Conservation (phyloP, 2,329 filamentous ascomycete genomes). For the Incumbomyces lentus region DNA sequence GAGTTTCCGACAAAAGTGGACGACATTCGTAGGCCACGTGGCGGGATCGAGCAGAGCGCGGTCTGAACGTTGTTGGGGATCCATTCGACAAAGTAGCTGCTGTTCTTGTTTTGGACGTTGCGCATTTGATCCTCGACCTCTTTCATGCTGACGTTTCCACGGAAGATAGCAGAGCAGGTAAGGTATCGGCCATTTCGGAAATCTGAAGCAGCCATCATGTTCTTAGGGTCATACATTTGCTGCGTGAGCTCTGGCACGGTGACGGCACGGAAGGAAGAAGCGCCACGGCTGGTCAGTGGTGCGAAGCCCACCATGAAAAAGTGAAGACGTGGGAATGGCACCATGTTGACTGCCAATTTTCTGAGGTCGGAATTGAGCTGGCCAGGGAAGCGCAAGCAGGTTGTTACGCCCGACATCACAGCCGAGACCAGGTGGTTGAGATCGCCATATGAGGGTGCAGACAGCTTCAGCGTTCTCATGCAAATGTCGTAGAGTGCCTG, state of each 20-base stretch:
- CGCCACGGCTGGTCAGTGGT: conserved; percentile 85
- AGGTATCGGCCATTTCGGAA: conserved; percentile 99
- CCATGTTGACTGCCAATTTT: conserved; percentile 99
- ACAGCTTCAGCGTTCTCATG: conserved; percentile 99
- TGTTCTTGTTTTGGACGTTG: conserved; percentile 99
- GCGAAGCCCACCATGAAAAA: conserved; percentile 99
- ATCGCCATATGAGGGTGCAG: conserved; percentile 96
- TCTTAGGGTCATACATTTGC: conserved; percentile 99
- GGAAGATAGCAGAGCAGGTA: conserved; percentile 99
- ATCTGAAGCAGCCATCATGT: conserved; percentile 99
- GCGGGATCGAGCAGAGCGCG: conserved; percentile 96
- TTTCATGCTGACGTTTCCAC: conserved; percentile 99
- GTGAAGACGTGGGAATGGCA: conserved; percentile 99
- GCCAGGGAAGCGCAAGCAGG: conserved; percentile 96
- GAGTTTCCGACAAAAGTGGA: conserved; percentile 99
- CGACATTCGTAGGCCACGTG: conserved; percentile 96
- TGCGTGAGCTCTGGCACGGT: conserved; percentile 97
- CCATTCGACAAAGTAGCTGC: conserved; percentile 99
- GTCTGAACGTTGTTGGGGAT: conserved; percentile 99
- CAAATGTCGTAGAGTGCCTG: conserved; percentile 97
- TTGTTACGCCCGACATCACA: conserved; percentile 99
- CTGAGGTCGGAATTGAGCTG: conserved; percentile 99
- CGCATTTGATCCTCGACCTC: conserved; percentile 99
- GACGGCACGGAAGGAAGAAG: conserved; percentile 93
- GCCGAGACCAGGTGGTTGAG: conserved; percentile 98